Evolutionary conservation across 108 stramenopile genomes (phyloP).

Genomic region (Bacterosira constricta): DNA sequence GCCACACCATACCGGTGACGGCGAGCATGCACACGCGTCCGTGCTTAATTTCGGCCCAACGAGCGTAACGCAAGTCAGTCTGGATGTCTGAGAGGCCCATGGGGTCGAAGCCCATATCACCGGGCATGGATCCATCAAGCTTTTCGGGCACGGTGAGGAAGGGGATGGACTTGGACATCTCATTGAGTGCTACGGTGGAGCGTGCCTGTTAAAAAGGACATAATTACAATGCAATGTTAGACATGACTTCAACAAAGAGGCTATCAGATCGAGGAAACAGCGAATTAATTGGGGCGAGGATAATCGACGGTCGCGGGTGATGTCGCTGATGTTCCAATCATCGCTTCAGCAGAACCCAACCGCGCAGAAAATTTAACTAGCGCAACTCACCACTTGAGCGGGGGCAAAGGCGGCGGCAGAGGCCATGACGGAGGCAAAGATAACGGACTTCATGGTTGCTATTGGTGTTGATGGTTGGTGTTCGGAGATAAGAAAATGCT

Average conservation of each 20-base stretch:
- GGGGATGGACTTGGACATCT: slow-evolving; percentile 90
- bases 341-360: too few relatives aligned
- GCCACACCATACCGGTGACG: slow-evolving; percentile 81
- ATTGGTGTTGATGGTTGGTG: neutral
- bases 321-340: too few relatives aligned
- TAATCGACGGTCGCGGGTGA: too few relatives aligned
- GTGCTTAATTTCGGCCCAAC: slow-evolving; percentile 92
- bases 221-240: too few relatives aligned
- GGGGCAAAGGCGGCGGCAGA: slow-evolving; percentile 48
- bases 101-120: slow-evolving; percentile 97
- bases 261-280: too few relatives aligned
- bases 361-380: neutral
- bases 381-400: slow-evolving; percentile 36
- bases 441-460: slow-evolving; percentile 37
- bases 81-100: slow-evolving; percentile 92
- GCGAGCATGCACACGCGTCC: slow-evolving; percentile 78
- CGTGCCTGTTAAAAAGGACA: too few relatives aligned
- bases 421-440: slow-evolving; percentile 43
- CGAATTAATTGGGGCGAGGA: too few relatives aligned
- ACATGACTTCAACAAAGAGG: too few relatives aligned
- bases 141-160: slow-evolving; percentile 92
- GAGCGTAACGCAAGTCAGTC: slow-evolving; percentile 85
- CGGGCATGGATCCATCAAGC: slow-evolving; percentile 94
- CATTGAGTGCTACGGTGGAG: slow-evolving; percentile 71
- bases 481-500: too few relatives aligned